A percentile compares a stretch with the other conserved stretches of the same genome.
phyloP scores from a whole-genome alignment of 176 grass and related monocot genomes.

The Areca catechu region DNA sequence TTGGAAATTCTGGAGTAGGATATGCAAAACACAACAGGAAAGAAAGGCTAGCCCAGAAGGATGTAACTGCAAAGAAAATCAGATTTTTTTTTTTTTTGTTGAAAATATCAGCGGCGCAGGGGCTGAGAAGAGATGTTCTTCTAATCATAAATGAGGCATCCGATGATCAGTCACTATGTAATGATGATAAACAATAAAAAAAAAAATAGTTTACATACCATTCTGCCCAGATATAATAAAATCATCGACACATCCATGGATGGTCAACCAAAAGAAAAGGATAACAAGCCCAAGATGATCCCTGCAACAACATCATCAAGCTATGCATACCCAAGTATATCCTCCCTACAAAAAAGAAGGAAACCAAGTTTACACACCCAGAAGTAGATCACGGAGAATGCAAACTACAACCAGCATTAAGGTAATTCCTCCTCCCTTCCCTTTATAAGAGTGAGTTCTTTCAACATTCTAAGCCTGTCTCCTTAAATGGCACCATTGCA shows the following conservation, averaged over 20 bases:
- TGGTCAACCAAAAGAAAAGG: conserved; percentile 71
- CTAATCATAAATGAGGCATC: background rate
- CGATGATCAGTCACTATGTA: background rate
- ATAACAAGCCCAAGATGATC: conserved; percentile 54
- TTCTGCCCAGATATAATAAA: conserved; percentile 82
- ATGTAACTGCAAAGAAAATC: conserved; percentile 44
- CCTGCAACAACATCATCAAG: conserved; percentile 72
- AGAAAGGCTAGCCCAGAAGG: conserved; percentile 78
- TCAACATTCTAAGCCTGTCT: no score
- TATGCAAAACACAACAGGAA: conserved; percentile 80
- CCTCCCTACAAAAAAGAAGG: conserved; percentile 38
- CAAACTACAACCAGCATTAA: no score
- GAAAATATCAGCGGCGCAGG: no score
- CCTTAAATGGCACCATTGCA: no score
- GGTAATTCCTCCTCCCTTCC: no score
- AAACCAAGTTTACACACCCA: background rate
- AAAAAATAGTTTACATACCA: conserved; percentile 34
- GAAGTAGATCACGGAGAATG: no score
- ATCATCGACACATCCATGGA: conserved; percentile 54
- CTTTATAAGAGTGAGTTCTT: no score
- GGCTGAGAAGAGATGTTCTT: background rate
- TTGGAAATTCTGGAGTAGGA: conserved; percentile 78
- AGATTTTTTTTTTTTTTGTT: no score
- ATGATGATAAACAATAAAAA: background rate
- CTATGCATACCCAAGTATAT: conserved; percentile 99